Evolutionary conservation across 192 early-diverging fungal genomes (phyloP).

Genomic region (Coemansia sp.): DNA sequence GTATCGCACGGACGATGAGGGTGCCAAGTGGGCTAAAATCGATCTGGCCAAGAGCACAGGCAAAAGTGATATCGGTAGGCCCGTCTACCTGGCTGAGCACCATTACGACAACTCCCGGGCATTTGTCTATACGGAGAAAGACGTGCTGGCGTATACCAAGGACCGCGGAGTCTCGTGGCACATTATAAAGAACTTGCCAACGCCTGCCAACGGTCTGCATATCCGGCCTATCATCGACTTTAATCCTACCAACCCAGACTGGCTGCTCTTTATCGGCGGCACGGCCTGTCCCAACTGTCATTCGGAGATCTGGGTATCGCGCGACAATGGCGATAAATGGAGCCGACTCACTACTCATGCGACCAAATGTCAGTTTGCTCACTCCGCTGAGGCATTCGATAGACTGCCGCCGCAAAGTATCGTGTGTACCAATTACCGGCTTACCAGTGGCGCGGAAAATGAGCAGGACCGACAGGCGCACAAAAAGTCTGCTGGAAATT

Average conservation of each 20-base stretch:
- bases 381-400: conserved; percentile 57
- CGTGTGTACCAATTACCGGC: conserved; percentile 69
- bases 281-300: conserved; percentile 59
- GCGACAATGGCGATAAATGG: conserved; percentile 76
- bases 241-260: conserved; percentile 84
- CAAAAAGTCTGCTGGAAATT: conserved; percentile 57
- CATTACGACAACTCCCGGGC: conserved; percentile 67
- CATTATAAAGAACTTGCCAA: conserved; percentile 55
- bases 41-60: conserved; percentile 43
- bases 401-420: conserved; percentile 68
- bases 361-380: conserved; percentile 84
- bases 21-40: conserved; percentile 65
- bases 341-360: conserved; percentile 75
- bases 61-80: conserved; percentile 30
- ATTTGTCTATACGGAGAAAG: conserved; percentile 63
- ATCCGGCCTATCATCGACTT: conserved; percentile 79
- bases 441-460: conserved; percentile 60
- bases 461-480: conserved; percentile 45
- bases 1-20: conserved; percentile 74
- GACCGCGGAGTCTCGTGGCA: conserved; percentile 64
- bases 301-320: conserved; percentile 71
- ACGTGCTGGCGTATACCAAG: conserved; percentile 54
- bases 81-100: conserved; percentile 67
- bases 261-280: conserved; percentile 81
- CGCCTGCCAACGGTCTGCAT: conserved; percentile 66